Base-by-base conservation (phyloP, 2,329 filamentous ascomycete species). In the Stagonosporopsis tanaceti region DNA sequence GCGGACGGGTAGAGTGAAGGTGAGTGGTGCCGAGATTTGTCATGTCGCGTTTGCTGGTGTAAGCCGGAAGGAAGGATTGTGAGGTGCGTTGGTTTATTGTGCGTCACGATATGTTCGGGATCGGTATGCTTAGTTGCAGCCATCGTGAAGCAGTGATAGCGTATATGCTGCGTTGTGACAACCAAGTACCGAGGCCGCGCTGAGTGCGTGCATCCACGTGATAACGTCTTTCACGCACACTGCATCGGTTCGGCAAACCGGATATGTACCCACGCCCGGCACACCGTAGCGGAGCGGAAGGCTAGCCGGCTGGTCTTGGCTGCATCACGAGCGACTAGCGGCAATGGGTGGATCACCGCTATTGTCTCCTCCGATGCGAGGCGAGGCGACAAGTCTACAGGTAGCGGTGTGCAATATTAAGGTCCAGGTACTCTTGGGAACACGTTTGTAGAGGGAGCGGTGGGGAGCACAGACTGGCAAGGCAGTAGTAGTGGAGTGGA, bases 231-330 rank as follows among this genome's bases (percentile, higher is more conserved):
- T 34, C 32, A 34, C 32, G 12, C 32, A 34, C 32, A 34, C 32
- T n/a, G 15, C 32, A n/a, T 7, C 32, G 32, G 32, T 15, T n/a
- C 4, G 14, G 32, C 4, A 34, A 3, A 6, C 32, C 32, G 32
- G 32, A 34, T 34, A 34, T 3, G 15, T 34, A 15, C 6, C 32
- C 4, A 12, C 6, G 22, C 4, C 47, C 47, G 47, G 51, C 54
- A 53, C 44, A 53, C 39, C 47, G 48, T 47, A 50, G 59, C 61
- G 59, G 61, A 61, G 61, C 61, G 61, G 61, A 63, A 53, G 40
- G 34, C 3, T 42, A 46, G 50, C 44, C 47, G 48, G 45, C 47
- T 47, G 53, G 24, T 45, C 59, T 64, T 60, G 61, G 59, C 47
- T 47, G 47, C 54, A 48, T 25, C 34, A 53, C 44, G 8, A 48